Evolutionary conservation across 2,329 filamentous ascomycete genomes (phyloP).

Genomic region (Drechslerella stenobrocha): DNA sequence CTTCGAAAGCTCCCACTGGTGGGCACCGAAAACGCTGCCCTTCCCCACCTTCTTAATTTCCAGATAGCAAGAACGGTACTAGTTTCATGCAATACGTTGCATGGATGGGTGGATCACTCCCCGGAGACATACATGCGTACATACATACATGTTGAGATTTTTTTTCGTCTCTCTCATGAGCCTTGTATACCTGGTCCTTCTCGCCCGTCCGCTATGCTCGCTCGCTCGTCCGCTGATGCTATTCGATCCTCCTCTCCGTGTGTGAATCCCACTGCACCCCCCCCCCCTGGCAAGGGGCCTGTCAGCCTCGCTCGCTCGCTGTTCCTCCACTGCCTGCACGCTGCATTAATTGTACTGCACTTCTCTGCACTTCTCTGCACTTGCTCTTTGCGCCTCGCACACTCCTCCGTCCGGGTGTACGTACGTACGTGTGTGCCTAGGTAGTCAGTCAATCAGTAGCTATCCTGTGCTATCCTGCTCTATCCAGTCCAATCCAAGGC

Average conservation of each 20-base stretch:
- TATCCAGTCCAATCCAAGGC: neutral
- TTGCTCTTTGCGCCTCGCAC: conserved; percentile 2
- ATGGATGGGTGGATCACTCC: conserved; percentile 48
- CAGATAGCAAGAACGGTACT: conserved; percentile 48
- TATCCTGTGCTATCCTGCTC: conserved; percentile 3
- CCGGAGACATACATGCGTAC: neutral
- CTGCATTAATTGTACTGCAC: neutral
- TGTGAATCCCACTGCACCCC: conserved; percentile 1
- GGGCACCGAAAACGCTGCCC: conserved; percentile 13
- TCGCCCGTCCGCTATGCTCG: conserved; percentile 27
- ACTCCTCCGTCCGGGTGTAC: no score
- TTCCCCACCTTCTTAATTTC: conserved; percentile 49
- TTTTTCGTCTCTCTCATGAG: neutral
- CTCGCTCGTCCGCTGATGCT: conserved; percentile 19
- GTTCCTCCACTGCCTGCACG: neutral
- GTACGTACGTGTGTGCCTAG: no score
- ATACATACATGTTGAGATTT: neutral
- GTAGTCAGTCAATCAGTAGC: no score
- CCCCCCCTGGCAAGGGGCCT: neutral
- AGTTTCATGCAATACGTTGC: conserved; percentile 48
- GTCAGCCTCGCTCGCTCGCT: neutral
- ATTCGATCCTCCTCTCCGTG: conserved; percentile 8
- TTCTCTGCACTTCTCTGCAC: conserved; percentile 1
- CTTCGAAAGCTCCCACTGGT: conserved; percentile 21
- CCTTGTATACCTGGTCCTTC: neutral